These are phyloP conservation scores for Tothia fuscella DNA, from an alignment of 2,329 filamentous ascomycete genomes.

Conservation along the genomic window DNA sequence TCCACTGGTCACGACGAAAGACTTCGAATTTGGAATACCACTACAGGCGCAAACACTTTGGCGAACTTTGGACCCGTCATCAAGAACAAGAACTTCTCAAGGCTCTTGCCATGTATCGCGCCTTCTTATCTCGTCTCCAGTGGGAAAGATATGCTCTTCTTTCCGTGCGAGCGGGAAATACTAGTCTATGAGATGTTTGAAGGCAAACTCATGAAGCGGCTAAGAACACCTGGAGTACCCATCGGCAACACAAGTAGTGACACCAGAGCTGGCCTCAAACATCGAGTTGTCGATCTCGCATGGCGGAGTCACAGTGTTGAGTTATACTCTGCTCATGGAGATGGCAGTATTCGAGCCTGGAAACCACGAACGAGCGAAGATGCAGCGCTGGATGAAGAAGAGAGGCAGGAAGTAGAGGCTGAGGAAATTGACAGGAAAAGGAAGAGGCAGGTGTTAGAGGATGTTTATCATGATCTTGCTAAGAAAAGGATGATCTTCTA, in stretches of 20 bases:
- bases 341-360: conserved; percentile 78
- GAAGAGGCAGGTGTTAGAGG: conserved; percentile 68
- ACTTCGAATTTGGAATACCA: conserved; percentile 77
- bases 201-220: conserved; percentile 57
- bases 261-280: conserved; percentile 16
- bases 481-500: conserved; percentile 4
- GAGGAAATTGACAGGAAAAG: conserved; percentile 40
- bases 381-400: conserved; percentile 31
- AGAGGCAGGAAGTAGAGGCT: conserved; percentile 22
- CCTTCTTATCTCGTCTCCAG: conserved; percentile 47
- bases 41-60: conserved; percentile 72
- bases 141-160: conserved; percentile 58
- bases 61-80: conserved; percentile 77
- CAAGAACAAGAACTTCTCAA: conserved; percentile 47
- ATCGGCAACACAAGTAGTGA: neutral
- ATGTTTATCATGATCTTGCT: conserved; percentile 60
- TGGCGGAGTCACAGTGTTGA: conserved; percentile 62
- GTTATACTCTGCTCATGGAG: conserved; percentile 72
- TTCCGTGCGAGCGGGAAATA: conserved; percentile 65
- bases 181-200: conserved; percentile 69
- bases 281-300: conserved; percentile 60
- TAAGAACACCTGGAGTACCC: conserved; percentile 48
- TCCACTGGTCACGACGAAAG: conserved; percentile 73
- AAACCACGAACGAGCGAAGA: conserved; percentile 46
- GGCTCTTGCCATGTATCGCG: conserved; percentile 36